These are phyloP conservation scores for Pestalotiopsis sp. DNA, from an alignment of 2,329 filamentous ascomycete genomes.

Conservation along the genomic window DNA sequence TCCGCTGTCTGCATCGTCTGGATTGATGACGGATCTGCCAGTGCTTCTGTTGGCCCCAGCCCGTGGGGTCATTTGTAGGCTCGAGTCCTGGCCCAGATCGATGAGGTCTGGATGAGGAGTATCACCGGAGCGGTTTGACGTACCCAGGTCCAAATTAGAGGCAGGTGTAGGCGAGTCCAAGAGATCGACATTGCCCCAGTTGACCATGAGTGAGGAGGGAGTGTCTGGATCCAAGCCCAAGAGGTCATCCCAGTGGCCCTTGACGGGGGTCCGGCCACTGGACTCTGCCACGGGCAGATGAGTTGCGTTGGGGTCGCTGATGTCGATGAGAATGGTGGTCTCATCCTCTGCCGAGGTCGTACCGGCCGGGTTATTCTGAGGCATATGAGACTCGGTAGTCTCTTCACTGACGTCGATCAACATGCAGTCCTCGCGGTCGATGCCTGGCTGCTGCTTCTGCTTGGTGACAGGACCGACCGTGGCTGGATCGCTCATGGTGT, in stretches of 20 bases:
- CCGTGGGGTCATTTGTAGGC: neutral
- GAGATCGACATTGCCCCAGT: neutral
- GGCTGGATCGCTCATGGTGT: no score
- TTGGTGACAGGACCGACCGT: no score
- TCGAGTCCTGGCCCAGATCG: neutral
- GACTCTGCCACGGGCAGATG: no score
- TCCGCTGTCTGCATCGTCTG: neutral
- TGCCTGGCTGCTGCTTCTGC: no score
- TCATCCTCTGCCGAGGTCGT: neutral
- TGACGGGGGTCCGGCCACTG: no score
- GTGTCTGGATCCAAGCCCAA: neutral
- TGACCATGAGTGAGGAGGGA: neutral
- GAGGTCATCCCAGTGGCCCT: no score
- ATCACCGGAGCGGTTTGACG: neutral
- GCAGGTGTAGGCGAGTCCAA: neutral
- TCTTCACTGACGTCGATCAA: neutral
- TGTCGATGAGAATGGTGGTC: neutral
- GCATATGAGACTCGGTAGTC: neutral
- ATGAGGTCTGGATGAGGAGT: neutral
- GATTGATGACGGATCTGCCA: neutral
- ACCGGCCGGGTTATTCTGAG: neutral
- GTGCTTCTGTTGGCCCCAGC: slow-evolving; percentile 10
- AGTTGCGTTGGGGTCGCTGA: neutral
- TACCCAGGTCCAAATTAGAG: neutral
- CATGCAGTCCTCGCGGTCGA: neutral